phyloP scores from a whole-genome alignment of 1,284 basidiomycete species.

The Afroboletus lepidellus region DNA sequence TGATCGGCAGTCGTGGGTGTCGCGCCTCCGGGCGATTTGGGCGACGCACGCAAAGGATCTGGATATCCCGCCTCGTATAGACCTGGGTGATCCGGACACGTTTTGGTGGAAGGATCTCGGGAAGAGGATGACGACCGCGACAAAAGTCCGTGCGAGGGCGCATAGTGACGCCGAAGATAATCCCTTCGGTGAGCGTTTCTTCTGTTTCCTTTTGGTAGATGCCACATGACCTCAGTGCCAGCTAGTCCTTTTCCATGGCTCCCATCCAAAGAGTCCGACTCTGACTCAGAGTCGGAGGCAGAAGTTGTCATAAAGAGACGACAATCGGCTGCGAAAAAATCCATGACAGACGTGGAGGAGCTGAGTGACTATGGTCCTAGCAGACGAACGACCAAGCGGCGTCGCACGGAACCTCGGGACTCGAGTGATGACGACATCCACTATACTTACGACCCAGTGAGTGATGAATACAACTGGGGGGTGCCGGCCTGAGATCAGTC shows the following conservation, averaged over 20 bases:
- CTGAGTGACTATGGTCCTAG: neutral
- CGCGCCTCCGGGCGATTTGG: neutral
- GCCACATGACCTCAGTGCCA: no score
- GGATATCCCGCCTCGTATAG: neutral
- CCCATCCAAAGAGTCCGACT: no score
- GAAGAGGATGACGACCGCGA: no score
- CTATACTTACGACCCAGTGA: neutral
- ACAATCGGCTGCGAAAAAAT: neutral
- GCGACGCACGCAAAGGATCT: neutral
- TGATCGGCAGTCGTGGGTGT: slow-evolving; percentile 6
- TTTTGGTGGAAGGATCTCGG: slow-evolving; percentile 10
- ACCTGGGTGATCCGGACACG: slow-evolving; percentile 8
- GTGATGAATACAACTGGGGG: neutral
- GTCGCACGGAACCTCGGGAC: neutral
- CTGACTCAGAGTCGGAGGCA: no score
- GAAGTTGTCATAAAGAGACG: no score
- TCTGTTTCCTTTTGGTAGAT: no score
- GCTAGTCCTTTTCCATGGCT: no score
- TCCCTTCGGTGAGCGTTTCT: no score
- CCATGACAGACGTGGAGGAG: neutral
- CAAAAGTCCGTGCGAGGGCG: no score
- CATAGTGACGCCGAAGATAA: no score
- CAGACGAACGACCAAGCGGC: neutral
- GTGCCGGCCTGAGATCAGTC: neutral
- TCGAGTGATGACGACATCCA: neutral